Evolutionary conservation across 306 rosid genomes (phyloP).

Genomic region (Biancaea sappan): DNA sequence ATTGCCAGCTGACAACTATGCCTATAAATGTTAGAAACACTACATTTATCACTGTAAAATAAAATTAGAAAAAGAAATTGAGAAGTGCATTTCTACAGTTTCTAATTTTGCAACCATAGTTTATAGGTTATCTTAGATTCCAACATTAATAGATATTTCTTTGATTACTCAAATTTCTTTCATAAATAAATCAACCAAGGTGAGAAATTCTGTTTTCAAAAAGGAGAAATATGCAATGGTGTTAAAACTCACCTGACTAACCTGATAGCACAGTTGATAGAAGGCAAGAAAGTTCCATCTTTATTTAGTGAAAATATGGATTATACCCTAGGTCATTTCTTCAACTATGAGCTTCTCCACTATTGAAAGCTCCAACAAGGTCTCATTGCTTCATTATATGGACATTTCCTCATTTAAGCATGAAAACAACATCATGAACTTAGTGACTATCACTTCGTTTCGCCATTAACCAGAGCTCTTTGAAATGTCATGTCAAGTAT

Average conservation of each 20-base stretch:
- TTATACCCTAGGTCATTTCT: background rate
- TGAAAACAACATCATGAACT: background rate
- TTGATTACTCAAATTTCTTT: background rate
- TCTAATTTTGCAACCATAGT: background rate
- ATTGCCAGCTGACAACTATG: too few species aligned
- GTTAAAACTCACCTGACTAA: constrained; percentile 15
- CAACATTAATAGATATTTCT: background rate
- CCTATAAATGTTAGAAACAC: too few species aligned
- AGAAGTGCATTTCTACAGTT: background rate
- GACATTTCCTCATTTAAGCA: constrained; percentile 19
- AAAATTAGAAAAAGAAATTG: too few species aligned
- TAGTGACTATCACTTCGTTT: background rate
- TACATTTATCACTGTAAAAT: too few species aligned
- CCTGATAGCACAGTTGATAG: background rate
- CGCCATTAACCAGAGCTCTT: background rate
- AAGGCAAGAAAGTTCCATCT: background rate
- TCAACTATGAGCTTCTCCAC: background rate
- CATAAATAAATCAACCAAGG: background rate
- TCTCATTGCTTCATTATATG: background rate
- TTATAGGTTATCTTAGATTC: background rate
- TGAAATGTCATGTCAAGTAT: constrained; percentile 19
- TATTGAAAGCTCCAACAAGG: background rate
- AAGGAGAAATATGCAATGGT: background rate
- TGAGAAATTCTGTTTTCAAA: background rate
- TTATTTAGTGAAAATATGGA: background rate